phyloP scores from a whole-genome alignment of 495 filamentous ascomycete genomes.

The Aspergillus nidulans region DNA sequence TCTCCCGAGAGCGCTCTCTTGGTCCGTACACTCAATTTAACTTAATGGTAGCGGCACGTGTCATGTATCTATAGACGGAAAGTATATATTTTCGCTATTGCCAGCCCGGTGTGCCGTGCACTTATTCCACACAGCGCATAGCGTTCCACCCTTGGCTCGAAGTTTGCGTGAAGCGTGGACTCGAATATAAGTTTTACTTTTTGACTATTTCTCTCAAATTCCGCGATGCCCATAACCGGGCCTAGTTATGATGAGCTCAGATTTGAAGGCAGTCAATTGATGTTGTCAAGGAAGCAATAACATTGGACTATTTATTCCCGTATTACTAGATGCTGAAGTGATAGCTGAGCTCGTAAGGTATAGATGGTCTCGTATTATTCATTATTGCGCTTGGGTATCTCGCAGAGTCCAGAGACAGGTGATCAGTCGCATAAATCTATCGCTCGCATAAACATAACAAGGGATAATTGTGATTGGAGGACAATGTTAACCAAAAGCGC shows the following conservation, averaged over 20 bases:
- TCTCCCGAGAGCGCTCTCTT: constrained; percentile 1
- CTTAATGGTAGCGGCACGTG: background rate
- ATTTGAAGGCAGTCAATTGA: too few species aligned
- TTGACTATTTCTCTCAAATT: too few species aligned
- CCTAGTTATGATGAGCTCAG: too few species aligned
- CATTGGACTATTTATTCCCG: too few species aligned
- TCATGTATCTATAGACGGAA: background rate
- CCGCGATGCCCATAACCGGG: too few species aligned
- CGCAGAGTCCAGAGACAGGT: constrained; percentile 6
- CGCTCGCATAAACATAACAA: constrained; percentile 5
- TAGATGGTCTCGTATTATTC: background rate
- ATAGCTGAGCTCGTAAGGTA: too few species aligned
- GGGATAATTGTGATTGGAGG: background rate
- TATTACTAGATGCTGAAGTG: too few species aligned
- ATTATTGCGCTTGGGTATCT: constrained; percentile 13
- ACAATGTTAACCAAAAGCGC: constrained; percentile 4
- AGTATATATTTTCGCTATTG: background rate
- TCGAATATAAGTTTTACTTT: too few species aligned
- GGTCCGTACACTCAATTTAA: background rate
- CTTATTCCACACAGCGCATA: too few species aligned
- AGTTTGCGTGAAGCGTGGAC: too few species aligned
- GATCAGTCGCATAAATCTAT: constrained; percentile 12
- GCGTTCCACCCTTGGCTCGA: background rate
- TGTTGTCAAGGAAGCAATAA: too few species aligned
- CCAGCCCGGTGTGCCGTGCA: background rate